Evolutionary conservation across 495 filamentous ascomycete genomes (phyloP).

Genomic region (Neurospora tetraspora): DNA sequence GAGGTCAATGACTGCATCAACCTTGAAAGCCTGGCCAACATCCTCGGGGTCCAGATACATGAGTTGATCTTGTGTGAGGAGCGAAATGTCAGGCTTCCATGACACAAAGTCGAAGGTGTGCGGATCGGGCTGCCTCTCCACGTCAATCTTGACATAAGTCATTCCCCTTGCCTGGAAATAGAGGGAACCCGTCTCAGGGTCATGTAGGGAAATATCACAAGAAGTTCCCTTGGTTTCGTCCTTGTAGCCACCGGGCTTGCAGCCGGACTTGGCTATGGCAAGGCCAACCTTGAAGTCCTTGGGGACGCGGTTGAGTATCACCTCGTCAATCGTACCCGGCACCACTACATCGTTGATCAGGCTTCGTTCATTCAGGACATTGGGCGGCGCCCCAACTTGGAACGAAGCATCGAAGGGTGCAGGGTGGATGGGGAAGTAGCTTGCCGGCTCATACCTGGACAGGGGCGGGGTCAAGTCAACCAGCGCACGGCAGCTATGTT

Average conservation of each 20-base stretch:
- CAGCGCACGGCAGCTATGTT: not conserved
- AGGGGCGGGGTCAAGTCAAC: conserved; percentile 4
- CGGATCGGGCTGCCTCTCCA: not conserved
- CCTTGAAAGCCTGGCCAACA: not conserved
- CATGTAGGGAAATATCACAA: conserved; percentile 7
- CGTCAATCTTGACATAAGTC: conserved; percentile 5
- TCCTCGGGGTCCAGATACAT: not conserved
- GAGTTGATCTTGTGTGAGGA: conserved; percentile 13
- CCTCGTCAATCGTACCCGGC: not conserved
- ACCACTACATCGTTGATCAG: not conserved
- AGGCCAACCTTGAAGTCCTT: not conserved
- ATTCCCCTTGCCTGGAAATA: conserved; percentile 16
- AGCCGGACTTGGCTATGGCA: not conserved
- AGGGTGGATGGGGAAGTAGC: conserved; percentile 33
- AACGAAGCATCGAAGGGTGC: conserved; percentile 26
- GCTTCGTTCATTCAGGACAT: conserved; percentile 3
- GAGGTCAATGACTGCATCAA: conserved; percentile 13
- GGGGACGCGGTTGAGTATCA: conserved; percentile 3
- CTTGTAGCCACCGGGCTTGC: not conserved
- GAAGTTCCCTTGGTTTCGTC: not conserved
- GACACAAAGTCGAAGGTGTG: conserved; percentile 10
- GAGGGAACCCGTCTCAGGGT: conserved; percentile 9
- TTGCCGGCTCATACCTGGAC: conserved; percentile 18
- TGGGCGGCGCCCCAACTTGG: conserved; percentile 16
- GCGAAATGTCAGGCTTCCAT: conserved; percentile 25